Percentiles rank a stretch among this genome's conserved stretches.
Evolutionary conservation across 2,329 filamentous ascomycete species (phyloP).

Genomic region (Botrytis paeoniae): DNA sequence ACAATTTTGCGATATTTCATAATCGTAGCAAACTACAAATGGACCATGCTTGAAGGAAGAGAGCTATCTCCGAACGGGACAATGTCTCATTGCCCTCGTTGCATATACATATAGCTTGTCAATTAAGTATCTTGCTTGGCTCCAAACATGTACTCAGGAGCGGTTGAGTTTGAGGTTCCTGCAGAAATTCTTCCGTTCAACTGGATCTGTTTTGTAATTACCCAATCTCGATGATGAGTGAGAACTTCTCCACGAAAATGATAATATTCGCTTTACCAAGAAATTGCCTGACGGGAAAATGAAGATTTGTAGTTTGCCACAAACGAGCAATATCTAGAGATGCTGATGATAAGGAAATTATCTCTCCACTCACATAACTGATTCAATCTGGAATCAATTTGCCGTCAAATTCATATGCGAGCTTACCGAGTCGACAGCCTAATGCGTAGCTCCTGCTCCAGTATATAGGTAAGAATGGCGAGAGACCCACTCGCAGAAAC

Average conservation of each 20-base stretch:
- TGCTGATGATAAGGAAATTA: not conserved
- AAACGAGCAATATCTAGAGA: not conserved
- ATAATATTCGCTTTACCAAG: not conserved
- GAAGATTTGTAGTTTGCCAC: not conserved
- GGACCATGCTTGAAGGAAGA: not conserved
- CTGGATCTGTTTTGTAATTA: not conserved
- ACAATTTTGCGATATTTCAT: not conserved
- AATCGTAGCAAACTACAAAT: not conserved
- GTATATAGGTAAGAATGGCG: not conserved
- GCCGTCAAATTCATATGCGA: not conserved
- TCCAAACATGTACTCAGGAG: not conserved
- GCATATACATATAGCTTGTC: too few relatives aligned
- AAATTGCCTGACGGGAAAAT: not conserved
- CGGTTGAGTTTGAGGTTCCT: not conserved
- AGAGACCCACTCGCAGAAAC: not conserved
- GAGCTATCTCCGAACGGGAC: not conserved
- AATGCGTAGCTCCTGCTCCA: not conserved
- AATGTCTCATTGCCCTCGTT: not conserved
- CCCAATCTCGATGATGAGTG: not conserved
- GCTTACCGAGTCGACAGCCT: not conserved
- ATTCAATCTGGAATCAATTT: not conserved
- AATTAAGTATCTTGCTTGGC: not conserved
- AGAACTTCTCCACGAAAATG: not conserved
- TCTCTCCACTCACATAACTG: not conserved
- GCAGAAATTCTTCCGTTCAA: not conserved